A percentile compares a stretch with the other conserved stretches of the same genome.
These are phyloP conservation scores for Conoideocrella luteorostrata DNA, from an alignment of 2,329 filamentous ascomycete genomes.

Conservation along the genomic window DNA sequence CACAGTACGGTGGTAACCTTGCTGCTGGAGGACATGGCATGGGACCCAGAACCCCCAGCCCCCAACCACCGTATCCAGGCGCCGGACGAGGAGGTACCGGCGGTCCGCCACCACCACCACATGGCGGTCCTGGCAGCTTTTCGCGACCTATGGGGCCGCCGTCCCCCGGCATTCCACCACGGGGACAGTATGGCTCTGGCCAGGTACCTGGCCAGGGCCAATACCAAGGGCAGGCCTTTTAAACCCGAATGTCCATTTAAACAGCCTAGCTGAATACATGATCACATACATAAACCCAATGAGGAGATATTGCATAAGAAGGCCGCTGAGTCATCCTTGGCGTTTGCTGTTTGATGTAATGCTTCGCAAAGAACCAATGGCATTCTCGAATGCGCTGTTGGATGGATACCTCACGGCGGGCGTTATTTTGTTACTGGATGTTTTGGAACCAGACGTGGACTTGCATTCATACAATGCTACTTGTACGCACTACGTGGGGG, in stretches of 20 bases:
- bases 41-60: conserved; percentile 19
- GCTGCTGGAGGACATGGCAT: conserved; percentile 41
- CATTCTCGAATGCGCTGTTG: neutral
- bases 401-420: conserved; percentile 4
- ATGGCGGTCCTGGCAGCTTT: conserved; percentile 21
- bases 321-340: neutral
- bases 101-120: conserved; percentile 11
- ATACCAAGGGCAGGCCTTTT: conserved; percentile 33
- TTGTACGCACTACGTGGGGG: neutral
- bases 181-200: conserved; percentile 23
- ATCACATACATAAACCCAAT: no score
- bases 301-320: no score
- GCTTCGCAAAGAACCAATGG: neutral
- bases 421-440: conserved; percentile 5
- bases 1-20: conserved; percentile 50
- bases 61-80: conserved; percentile 21
- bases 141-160: conserved; percentile 25
- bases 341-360: neutral
- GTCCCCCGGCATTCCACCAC: conserved; percentile 22
- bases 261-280: no score
- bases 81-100: conserved; percentile 17
- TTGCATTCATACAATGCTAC: neutral
- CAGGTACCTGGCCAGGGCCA: conserved; percentile 18
- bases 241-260: conserved; percentile 3
- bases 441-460: neutral